Conservation (phyloP, 2,329 filamentous ascomycete genomes). For the Stagonosporopsis cucurbitacearum region DNA sequence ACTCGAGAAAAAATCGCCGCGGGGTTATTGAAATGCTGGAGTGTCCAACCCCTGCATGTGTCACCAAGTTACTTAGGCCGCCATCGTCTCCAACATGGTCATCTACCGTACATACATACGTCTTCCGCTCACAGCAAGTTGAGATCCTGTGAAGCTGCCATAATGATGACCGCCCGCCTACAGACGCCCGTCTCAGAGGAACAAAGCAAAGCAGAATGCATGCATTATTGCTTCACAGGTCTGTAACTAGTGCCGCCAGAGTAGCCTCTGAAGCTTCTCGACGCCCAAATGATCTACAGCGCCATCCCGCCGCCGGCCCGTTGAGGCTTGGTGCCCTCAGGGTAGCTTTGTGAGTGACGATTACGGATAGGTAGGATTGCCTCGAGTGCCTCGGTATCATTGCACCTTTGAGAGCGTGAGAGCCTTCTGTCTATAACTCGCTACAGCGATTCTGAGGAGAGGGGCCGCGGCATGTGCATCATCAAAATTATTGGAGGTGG, state of each 20-base stretch:
- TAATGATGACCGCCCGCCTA: background rate
- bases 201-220: background rate
- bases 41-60: conserved; percentile 1
- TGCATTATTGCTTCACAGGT: background rate
- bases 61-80: background rate
- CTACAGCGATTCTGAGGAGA: background rate
- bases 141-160: background rate
- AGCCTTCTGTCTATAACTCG: background rate
- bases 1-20: conserved; percentile 15
- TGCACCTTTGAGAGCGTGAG: conserved; percentile 1
- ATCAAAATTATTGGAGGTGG: conserved; percentile 7
- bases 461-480: conserved; percentile 4
- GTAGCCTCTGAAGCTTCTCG: conserved; percentile 18
- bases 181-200: background rate
- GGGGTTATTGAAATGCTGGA: background rate
- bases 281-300: conserved; percentile 27
- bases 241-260: conserved; percentile 15
- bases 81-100: conserved; percentile 1
- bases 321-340: conserved; percentile 21
- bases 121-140: background rate
- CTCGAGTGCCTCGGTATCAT: conserved; percentile 24
- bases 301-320: conserved; percentile 25
- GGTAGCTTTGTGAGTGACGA: conserved; percentile 22
- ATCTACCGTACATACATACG: too few relatives aligned
- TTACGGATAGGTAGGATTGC: conserved; percentile 26